These are phyloP conservation scores for Salix dunnii DNA, from an alignment of 345 rosid genomes.

Conservation along the genomic window DNA sequence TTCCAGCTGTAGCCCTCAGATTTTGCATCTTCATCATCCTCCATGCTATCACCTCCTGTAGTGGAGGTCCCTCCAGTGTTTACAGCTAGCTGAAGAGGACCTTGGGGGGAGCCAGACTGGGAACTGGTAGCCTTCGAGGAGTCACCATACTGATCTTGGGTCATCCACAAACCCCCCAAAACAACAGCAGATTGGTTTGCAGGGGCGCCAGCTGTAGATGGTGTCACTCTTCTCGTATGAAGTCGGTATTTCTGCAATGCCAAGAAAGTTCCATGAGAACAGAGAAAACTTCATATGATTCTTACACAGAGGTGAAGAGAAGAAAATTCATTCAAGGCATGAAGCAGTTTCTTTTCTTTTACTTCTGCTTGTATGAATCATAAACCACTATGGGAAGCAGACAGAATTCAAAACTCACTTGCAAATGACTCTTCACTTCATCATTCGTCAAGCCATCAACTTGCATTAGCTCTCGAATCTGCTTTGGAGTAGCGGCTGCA, in stretches of 20 bases:
- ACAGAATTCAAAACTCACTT: constrained; percentile 40
- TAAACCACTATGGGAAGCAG: neutral
- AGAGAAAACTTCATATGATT: neutral
- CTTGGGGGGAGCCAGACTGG: constrained; percentile 73
- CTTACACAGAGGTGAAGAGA: neutral
- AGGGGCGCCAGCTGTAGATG: constrained; percentile 28
- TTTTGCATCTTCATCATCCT: constrained; percentile 74
- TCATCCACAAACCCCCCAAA: constrained; percentile 59
- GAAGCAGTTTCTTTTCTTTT: constrained; percentile 5
- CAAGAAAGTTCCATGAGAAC: constrained; percentile 13
- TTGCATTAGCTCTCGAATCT: constrained; percentile 91
- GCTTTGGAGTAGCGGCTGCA: constrained; percentile 96
- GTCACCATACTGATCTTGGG: constrained; percentile 49
- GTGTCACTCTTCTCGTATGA: constrained; percentile 49
- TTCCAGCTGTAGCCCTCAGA: constrained; percentile 70
- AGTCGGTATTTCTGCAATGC: constrained; percentile 75
- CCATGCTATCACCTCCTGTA: constrained; percentile 61
- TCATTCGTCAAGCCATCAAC: constrained; percentile 93
- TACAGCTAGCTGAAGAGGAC: constrained; percentile 67
- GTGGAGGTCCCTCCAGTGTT: constrained; percentile 50
- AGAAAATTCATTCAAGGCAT: neutral
- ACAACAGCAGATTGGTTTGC: constrained; percentile 50
- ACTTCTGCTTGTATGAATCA: constrained; percentile 10
- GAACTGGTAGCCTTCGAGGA: constrained; percentile 50
- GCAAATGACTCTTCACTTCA: constrained; percentile 98